Evolutionary conservation across 2,329 filamentous ascomycete genomes (phyloP).

Genomic region (Colletotrichum tanaceti): DNA sequence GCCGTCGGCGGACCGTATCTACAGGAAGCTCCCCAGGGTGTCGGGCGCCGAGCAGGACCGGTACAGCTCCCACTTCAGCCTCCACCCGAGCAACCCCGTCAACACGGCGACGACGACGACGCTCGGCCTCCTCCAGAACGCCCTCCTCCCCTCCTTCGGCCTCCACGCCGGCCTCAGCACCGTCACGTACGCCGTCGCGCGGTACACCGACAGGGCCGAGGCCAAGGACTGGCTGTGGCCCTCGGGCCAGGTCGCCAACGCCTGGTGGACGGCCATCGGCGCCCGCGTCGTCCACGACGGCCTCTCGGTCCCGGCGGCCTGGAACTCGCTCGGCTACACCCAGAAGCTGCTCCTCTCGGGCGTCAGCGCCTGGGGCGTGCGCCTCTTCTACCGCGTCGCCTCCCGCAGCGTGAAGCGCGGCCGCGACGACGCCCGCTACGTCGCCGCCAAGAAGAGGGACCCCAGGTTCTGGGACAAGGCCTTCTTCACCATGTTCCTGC

Average conservation of each 20-base stretch:
- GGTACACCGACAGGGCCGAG: constrained; percentile 65
- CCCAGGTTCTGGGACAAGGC: constrained; percentile 68
- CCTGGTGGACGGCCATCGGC: constrained; percentile 70
- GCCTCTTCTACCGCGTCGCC: constrained; percentile 66
- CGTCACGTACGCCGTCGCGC: constrained; percentile 62
- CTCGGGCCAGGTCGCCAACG: constrained; percentile 64
- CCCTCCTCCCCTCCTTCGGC: constrained; percentile 64
- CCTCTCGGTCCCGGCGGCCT: constrained; percentile 58
- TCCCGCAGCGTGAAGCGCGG: constrained; percentile 61
- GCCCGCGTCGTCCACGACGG: constrained; percentile 59
- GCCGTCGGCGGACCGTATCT: constrained; percentile 18
- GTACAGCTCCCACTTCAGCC: constrained; percentile 44
- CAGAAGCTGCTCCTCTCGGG: constrained; percentile 67
- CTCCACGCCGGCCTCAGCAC: constrained; percentile 64
- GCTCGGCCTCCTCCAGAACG: constrained; percentile 64
- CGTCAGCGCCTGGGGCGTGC: constrained; percentile 67
- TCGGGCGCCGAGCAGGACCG: constrained; percentile 41
- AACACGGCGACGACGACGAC: constrained; percentile 40
- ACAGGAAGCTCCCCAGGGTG: constrained; percentile 25
- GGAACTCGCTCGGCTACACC: constrained; percentile 61
- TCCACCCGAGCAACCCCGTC: constrained; percentile 34
- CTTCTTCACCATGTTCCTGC: constrained; percentile 65
- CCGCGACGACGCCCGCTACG: constrained; percentile 68
- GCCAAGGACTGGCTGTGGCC: constrained; percentile 72
- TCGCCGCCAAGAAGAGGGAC: constrained; percentile 58